Evolutionary conservation across 805 yeast genomes (phyloP).

Genomic region (Kazachstania martiniae): DNA sequence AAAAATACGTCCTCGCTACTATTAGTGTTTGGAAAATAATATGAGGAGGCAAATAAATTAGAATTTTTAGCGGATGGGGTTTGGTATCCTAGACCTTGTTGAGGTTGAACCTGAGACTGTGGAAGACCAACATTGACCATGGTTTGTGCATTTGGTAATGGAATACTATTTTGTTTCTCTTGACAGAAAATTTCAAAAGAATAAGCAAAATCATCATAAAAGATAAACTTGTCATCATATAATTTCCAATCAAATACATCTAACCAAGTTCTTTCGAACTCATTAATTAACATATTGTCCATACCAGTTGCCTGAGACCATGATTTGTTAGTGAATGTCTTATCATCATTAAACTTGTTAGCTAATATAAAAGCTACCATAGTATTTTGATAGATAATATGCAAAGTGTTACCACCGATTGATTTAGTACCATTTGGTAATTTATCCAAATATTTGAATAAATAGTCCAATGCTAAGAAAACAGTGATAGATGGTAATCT

Average conservation of each 20-base stretch:
- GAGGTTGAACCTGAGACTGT: too few relatives aligned
- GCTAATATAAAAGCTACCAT: conserved; percentile 70
- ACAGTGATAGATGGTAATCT: conserved; percentile 78
- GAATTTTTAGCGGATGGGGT: conserved; percentile 11
- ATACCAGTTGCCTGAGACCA: conserved; percentile 96
- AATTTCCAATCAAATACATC: conserved; percentile 48
- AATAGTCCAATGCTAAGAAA: conserved; percentile 65
- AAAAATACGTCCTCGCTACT: too few relatives aligned
- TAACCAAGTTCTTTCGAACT: conserved; percentile 64
- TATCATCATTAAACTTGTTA: conserved; percentile 91
- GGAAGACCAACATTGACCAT: too few relatives aligned
- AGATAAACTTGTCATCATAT: conserved; percentile 28
- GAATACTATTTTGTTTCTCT: conserved; percentile 2
- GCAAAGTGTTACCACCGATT: conserved; percentile 25
- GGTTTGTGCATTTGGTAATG: conserved; percentile 4
- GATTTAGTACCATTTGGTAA: conserved; percentile 26
- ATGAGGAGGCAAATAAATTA: conserved; percentile 3
- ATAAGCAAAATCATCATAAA: conserved; percentile 16
- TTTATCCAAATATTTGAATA: conserved; percentile 48
- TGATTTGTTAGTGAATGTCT: conserved; percentile 87
- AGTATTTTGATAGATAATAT: conserved; percentile 41
- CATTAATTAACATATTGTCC: conserved; percentile 46
- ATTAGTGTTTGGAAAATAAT: conserved; percentile 1
- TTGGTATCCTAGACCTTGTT: conserved; percentile 18
- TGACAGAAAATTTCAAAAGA: conserved; percentile 17